These are phyloP conservation scores for Kwoniella bestiolae DNA, from an alignment of 768 basidiomycete species.

Conservation along the genomic window DNA sequence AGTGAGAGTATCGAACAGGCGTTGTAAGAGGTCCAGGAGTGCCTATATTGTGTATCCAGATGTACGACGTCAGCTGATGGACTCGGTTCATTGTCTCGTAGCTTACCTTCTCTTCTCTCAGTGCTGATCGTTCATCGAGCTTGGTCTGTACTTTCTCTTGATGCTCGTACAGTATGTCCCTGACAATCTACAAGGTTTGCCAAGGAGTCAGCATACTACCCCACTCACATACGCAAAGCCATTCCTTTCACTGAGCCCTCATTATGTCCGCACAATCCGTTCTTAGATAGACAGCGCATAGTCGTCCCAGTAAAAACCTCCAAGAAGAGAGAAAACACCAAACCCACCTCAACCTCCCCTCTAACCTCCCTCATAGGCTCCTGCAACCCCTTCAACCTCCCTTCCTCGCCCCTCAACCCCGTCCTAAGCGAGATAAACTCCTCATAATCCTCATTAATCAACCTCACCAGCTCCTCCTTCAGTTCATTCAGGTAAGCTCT, in stretches of 20 bases:
- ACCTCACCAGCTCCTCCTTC: slow-evolving; percentile 89
- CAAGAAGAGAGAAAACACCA: slow-evolving; percentile 57
- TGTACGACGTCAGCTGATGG: neutral
- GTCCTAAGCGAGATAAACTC: slow-evolving; percentile 96
- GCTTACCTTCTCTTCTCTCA: slow-evolving; percentile 83
- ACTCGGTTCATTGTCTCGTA: neutral
- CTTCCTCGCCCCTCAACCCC: slow-evolving; percentile 82
- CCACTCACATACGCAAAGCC: no score
- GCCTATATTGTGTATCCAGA: slow-evolving; percentile 61
- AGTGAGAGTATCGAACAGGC: slow-evolving; percentile 87
- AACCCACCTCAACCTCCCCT: slow-evolving; percentile 67
- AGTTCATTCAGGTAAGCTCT: slow-evolving; percentile 79
- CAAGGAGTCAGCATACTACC: no score
- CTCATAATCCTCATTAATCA: slow-evolving; percentile 98
- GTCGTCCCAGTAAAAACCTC: no score
- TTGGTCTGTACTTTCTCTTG: slow-evolving; percentile 77
- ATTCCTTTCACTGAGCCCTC: no score
- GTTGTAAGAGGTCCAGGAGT: slow-evolving; percentile 81
- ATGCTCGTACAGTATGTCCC: slow-evolving; percentile 28
- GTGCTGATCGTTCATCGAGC: slow-evolving; percentile 70
- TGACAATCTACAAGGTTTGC: no score
- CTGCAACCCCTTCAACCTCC: slow-evolving; percentile 70
- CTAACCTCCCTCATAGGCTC: slow-evolving; percentile 70
- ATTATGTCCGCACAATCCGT: no score
- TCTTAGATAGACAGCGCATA: no score